Percentiles rank a stretch among this genome's conserved stretches.
Conservation (phyloP, 2,329 filamentous ascomycete species). For the Epichloe gansuensis region DNA sequence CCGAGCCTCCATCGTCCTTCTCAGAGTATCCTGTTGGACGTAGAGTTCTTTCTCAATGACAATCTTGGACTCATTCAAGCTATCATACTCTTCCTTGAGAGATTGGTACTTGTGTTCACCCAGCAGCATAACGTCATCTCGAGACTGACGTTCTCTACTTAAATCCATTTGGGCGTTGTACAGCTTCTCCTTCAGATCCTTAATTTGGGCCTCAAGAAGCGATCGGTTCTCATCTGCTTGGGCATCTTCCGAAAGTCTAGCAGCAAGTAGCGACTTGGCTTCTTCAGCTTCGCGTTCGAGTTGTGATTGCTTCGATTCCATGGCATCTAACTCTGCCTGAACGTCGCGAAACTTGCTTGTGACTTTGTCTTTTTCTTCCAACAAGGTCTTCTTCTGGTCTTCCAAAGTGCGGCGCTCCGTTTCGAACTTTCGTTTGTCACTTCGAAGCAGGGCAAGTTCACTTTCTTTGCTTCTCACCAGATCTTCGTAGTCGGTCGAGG, state of each 20-base stretch:
- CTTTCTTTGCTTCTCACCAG: slow-evolving; percentile 88
- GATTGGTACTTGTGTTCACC: slow-evolving; percentile 77
- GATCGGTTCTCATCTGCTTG: slow-evolving; percentile 71
- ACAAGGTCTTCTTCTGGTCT: slow-evolving; percentile 59
- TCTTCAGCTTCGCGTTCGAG: slow-evolving; percentile 82
- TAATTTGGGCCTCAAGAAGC: slow-evolving; percentile 75
- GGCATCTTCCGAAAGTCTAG: slow-evolving; percentile 78
- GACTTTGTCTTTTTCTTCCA: slow-evolving; percentile 66
- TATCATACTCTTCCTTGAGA: slow-evolving; percentile 73
- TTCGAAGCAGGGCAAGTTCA: slow-evolving; percentile 72
- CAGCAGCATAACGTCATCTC: slow-evolving; percentile 84
- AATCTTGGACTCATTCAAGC: slow-evolving; percentile 86
- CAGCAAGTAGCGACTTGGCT: slow-evolving; percentile 73
- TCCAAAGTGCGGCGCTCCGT: slow-evolving; percentile 68
- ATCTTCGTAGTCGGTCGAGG: slow-evolving; percentile 90
- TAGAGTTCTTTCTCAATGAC: slow-evolving; percentile 98
- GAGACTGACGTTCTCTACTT: slow-evolving; percentile 80
- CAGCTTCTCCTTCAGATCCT: slow-evolving; percentile 73
- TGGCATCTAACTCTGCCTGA: slow-evolving; percentile 76
- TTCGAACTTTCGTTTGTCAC: slow-evolving; percentile 73
- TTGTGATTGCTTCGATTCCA: slow-evolving; percentile 71
- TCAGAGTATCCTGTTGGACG: slow-evolving; percentile 80
- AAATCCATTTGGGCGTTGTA: slow-evolving; percentile 79
- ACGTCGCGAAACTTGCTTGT: slow-evolving; percentile 65
- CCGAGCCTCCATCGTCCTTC: slow-evolving; percentile 72